Percentiles rank a stretch among this genome's conserved stretches.
phyloP scores from a whole-genome alignment of 2,329 filamentous ascomycete genomes.

The Diplodia sapinea region DNA sequence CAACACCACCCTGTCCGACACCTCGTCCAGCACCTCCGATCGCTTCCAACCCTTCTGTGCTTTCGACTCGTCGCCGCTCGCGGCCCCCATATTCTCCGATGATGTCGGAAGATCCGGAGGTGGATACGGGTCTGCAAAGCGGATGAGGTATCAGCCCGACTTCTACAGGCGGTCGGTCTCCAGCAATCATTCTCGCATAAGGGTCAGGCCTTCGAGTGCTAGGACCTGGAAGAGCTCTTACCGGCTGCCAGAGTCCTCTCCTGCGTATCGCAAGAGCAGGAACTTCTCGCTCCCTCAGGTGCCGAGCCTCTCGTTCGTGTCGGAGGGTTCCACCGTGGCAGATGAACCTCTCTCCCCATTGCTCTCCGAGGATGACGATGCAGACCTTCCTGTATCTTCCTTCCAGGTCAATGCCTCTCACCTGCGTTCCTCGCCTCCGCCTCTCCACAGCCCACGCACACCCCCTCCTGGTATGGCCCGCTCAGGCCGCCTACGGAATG shows the following conservation, averaged over 20 bases:
- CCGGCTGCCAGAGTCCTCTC: conserved; percentile 83
- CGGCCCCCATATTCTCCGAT: conserved; percentile 83
- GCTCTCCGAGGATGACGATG: conserved; percentile 79
- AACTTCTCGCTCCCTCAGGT: conserved; percentile 75
- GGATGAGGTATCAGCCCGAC: conserved; percentile 43
- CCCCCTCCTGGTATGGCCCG: conserved; percentile 48
- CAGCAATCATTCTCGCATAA: conserved; percentile 70
- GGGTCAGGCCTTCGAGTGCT: conserved; percentile 65
- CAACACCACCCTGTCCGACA: conserved; percentile 82
- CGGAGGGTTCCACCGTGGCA: conserved; percentile 70
- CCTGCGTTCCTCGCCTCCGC: conserved; percentile 74
- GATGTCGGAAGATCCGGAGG: conserved; percentile 74
- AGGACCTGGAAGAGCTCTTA: conserved; percentile 76
- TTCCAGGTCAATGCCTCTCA: conserved; percentile 66
- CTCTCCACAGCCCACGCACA: conserved; percentile 57
- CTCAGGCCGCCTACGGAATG: conserved; percentile 49
- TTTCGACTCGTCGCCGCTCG: conserved; percentile 84
- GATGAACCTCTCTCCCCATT: conserved; percentile 65
- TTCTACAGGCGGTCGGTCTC: conserved; percentile 47
- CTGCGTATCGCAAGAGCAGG: conserved; percentile 76
- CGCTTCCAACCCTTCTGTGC: conserved; percentile 70
- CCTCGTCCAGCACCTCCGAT: conserved; percentile 82
- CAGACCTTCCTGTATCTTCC: conserved; percentile 76
- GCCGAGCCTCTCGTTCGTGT: conserved; percentile 79
- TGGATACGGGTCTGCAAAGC: conserved; percentile 52